These are phyloP conservation scores for Alternaria metachromatica DNA, from an alignment of 2,329 filamentous ascomycete species.

Conservation along the genomic window DNA sequence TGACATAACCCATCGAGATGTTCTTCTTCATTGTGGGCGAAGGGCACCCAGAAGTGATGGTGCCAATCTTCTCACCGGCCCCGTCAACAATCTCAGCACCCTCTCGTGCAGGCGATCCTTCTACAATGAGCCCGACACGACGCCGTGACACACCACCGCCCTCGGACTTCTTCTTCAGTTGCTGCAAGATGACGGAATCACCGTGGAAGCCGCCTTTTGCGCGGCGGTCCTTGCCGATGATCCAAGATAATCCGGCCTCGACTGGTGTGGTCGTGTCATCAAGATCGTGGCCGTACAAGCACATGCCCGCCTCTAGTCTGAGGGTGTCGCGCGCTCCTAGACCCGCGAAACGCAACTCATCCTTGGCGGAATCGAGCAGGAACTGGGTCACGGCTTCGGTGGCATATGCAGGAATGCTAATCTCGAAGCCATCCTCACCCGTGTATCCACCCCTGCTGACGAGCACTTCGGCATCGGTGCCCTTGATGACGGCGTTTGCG, in stretches of 20 bases:
- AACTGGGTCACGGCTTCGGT: constrained; percentile 71
- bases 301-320: constrained; percentile 96
- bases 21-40: constrained; percentile 87
- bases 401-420: constrained; percentile 76
- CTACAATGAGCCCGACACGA: constrained; percentile 80
- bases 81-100: constrained; percentile 78
- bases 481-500: constrained; percentile 68
- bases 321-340: constrained; percentile 91
- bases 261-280: constrained; percentile 78
- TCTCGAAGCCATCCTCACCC: constrained; percentile 97
- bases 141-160: constrained; percentile 73
- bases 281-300: constrained; percentile 98
- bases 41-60: constrained; percentile 87
- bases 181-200: constrained; percentile 75
- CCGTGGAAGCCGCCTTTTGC: constrained; percentile 81
- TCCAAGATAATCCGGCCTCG: constrained; percentile 74
- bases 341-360: constrained; percentile 80
- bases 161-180: constrained; percentile 77
- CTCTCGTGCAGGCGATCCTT: constrained; percentile 88
- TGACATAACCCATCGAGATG: constrained; percentile 94
- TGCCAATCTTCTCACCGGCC: constrained; percentile 72
- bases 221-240: constrained; percentile 81
- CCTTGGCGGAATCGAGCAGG: constrained; percentile 67
- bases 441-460: constrained; percentile 94
- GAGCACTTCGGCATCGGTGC: constrained; percentile 65